phyloP scores from a whole-genome alignment of 768 basidiomycete genomes.

The Tricholoma flavovirens region DNA sequence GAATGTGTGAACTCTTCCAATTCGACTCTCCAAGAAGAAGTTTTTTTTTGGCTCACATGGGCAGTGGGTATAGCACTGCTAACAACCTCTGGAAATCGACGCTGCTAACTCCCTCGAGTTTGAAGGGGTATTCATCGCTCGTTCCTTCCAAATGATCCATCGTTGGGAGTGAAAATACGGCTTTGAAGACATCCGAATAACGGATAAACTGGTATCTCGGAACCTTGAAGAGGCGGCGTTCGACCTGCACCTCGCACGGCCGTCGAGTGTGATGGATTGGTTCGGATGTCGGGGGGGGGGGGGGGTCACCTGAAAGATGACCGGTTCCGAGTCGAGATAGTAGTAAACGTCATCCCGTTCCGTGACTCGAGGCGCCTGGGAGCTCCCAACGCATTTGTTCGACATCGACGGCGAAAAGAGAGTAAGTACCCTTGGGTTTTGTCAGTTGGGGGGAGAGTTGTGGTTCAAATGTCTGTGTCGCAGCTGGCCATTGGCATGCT shows the following conservation, averaged over 20 bases:
- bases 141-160: slow-evolving; percentile 4
- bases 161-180: slow-evolving; percentile 14
- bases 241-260: slow-evolving; percentile 7
- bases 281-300: neutral
- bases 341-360: slow-evolving; percentile 9
- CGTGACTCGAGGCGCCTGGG: neutral
- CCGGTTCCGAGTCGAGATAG: slow-evolving; percentile 4
- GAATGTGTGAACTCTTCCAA: neutral
- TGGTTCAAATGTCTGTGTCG: neutral
- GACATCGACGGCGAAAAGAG: neutral
- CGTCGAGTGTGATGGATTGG: neutral
- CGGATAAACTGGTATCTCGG: slow-evolving; percentile 7
- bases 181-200: slow-evolving; percentile 9
- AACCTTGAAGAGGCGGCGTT: slow-evolving; percentile 14
- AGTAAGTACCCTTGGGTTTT: too few relatives aligned
- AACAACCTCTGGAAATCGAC: slow-evolving; percentile 12
- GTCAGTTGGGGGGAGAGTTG: neutral
- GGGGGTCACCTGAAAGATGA: slow-evolving; percentile 8
- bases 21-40: neutral
- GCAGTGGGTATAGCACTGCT: slow-evolving; percentile 12
- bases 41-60: neutral
- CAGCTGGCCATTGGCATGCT: neutral
- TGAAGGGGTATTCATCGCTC: slow-evolving; percentile 6
- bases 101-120: slow-evolving; percentile 9
- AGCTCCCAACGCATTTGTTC: neutral